Evolutionary conservation across 805 yeast species (phyloP).

Genomic region (Candida morakotiae): DNA sequence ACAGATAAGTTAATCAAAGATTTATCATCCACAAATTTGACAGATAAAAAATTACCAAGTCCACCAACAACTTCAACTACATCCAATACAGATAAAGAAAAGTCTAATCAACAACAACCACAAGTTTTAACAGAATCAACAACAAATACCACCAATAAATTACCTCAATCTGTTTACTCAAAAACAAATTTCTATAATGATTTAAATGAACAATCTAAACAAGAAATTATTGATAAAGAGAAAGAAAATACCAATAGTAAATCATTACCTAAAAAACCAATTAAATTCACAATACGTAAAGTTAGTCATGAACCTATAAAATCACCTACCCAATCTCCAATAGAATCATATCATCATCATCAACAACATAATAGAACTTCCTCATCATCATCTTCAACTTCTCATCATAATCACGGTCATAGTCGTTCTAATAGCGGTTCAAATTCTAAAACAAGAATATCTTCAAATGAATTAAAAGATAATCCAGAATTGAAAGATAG

Average conservation of each 20-base stretch:
- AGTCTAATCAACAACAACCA: not conserved
- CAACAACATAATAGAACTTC: not conserved
- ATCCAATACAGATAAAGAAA: not conserved
- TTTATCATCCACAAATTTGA: conserved; percentile 13
- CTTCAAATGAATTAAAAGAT: conserved; percentile 1
- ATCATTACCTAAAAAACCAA: conserved; percentile 18
- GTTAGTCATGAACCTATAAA: conserved; percentile 25
- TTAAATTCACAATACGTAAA: conserved; percentile 31
- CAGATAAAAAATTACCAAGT: not conserved
- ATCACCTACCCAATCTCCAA: conserved; percentile 10
- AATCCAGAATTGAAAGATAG: conserved; percentile 8
- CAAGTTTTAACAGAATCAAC: not conserved
- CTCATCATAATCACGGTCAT: not conserved
- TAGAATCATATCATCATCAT: not conserved
- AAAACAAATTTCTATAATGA: conserved; percentile 8
- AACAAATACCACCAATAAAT: not conserved
- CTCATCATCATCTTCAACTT: not conserved
- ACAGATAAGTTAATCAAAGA: conserved; percentile 20
- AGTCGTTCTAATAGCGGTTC: not conserved
- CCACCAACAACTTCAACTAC: too few species aligned
- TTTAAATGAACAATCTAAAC: not conserved
- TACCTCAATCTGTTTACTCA: conserved; percentile 8
- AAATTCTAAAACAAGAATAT: not conserved
- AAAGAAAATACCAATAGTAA: not conserved
- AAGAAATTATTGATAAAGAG: not conserved